A percentile compares a stretch with the other conserved stretches of the same genome.
Conservation (phyloP, 495 filamentous ascomycete genomes). For the Mycothermus thermophilus region DNA sequence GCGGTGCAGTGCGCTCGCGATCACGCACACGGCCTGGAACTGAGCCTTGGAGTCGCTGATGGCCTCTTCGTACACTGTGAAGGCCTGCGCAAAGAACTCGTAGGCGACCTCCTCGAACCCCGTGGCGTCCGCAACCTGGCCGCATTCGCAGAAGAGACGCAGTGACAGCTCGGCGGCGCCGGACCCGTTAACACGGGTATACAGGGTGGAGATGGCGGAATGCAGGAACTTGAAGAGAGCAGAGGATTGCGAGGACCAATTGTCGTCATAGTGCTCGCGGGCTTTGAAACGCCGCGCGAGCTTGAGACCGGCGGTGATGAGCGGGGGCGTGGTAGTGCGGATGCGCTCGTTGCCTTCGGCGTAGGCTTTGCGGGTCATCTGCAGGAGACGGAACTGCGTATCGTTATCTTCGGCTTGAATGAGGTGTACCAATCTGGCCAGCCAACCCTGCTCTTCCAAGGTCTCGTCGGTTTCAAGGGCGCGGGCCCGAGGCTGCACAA, state of each 20-base stretch:
- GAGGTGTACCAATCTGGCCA: conserved; percentile 82
- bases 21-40: conserved; percentile 93
- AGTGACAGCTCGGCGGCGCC: conserved; percentile 75
- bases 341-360: conserved; percentile 88
- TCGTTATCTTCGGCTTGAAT: conserved; percentile 75
- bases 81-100: conserved; percentile 96
- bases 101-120: conserved; percentile 92
- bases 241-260: conserved; percentile 81
- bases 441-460: conserved; percentile 91
- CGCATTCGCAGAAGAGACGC: conserved; percentile 78
- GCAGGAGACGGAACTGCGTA: conserved; percentile 86
- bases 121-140: conserved; percentile 83
- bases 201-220: conserved; percentile 70
- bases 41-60: conserved; percentile 91
- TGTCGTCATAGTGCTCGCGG: conserved; percentile 87
- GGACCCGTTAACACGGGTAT: conserved; percentile 61
- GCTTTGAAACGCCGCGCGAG: conserved; percentile 80
- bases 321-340: conserved; percentile 83
- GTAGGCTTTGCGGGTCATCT: conserved; percentile 77
- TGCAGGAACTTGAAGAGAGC: conserved; percentile 93
- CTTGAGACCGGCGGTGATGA: conserved; percentile 81
- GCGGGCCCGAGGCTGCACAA: conserved; percentile 51
- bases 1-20: conserved; percentile 75
- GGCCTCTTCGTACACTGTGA: conserved; percentile 93
- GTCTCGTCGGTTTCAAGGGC: conserved; percentile 77